Evolutionary conservation across 495 filamentous ascomycete species (phyloP).

Genomic region (Glutinoglossum americanum): DNA sequence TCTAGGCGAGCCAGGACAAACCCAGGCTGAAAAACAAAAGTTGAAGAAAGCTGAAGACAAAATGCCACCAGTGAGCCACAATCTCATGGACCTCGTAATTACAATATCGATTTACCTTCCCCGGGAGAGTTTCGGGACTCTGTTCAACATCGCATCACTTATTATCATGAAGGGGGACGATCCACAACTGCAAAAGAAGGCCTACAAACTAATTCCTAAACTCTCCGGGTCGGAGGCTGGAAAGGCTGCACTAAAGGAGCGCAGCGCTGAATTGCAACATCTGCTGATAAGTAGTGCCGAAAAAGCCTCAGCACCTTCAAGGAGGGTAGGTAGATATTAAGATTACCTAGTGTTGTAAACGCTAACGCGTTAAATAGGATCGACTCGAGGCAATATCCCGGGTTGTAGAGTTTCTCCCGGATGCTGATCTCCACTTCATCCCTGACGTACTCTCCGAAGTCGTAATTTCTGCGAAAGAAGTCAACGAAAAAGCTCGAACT

Average conservation of each 20-base stretch:
- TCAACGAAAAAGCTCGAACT: slow-evolving; percentile 80
- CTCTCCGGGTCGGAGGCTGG: slow-evolving; percentile 63
- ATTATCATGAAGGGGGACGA: slow-evolving; percentile 60
- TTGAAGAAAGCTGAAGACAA: slow-evolving; percentile 36
- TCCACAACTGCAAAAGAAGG: slow-evolving; percentile 96
- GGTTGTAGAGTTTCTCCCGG: slow-evolving; percentile 54
- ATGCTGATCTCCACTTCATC: slow-evolving; percentile 68
- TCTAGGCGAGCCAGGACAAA: slow-evolving; percentile 34
- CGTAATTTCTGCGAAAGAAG: slow-evolving; percentile 84
- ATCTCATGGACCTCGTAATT: slow-evolving; percentile 86
- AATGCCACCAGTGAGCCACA: slow-evolving; percentile 87
- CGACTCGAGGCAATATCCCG: slow-evolving; percentile 63
- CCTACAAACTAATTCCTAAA: slow-evolving; percentile 88
- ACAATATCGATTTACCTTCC: slow-evolving; percentile 88
- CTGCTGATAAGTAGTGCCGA: slow-evolving; percentile 57
- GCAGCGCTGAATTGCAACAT: slow-evolving; percentile 52
- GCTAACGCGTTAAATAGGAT: slow-evolving; percentile 26
- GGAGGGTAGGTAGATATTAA: slow-evolving; percentile 13
- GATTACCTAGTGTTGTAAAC: neutral
- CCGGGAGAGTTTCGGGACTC: slow-evolving; percentile 49
- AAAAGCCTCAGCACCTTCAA: slow-evolving; percentile 63
- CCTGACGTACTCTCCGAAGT: slow-evolving; percentile 80
- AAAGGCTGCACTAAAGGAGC: slow-evolving; percentile 42
- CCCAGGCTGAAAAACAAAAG: slow-evolving; percentile 34
- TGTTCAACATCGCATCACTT: slow-evolving; percentile 65